Percentiles rank a stretch among this genome's conserved stretches.
Conservation (phyloP, 2,329 filamentous ascomycete species). For the Pochonia chlamydosporia region DNA sequence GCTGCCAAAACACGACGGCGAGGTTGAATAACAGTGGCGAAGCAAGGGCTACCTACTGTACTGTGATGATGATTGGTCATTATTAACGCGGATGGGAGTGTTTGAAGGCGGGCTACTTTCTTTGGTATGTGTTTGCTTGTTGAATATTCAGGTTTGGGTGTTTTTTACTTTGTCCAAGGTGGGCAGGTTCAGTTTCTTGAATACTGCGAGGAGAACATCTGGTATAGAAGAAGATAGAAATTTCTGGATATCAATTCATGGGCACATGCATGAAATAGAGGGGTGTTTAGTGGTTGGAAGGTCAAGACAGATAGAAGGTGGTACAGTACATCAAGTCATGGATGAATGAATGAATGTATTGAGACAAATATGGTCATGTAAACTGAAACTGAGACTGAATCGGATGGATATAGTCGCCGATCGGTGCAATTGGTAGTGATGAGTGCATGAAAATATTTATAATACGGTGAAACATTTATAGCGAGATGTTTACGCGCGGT, state of each 20-base stretch:
- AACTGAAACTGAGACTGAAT: background rate
- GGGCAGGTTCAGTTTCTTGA: too few relatives aligned
- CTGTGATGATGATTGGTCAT: background rate
- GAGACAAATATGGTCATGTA: background rate
- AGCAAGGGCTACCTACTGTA: background rate
- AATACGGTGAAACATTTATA: too few relatives aligned
- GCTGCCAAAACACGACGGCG: conserved; percentile 25
- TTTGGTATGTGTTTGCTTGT: background rate
- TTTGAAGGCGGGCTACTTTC: too few relatives aligned
- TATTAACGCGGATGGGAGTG: too few relatives aligned
- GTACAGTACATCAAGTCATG: background rate
- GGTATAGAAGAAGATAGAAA: background rate
- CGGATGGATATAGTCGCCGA: background rate
- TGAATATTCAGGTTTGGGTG: background rate
- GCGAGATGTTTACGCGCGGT: too few relatives aligned
- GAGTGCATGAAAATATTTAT: too few relatives aligned
- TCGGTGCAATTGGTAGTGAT: too few relatives aligned
- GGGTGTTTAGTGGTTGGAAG: background rate
- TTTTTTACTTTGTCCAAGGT: background rate
- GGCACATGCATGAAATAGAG: too few relatives aligned
- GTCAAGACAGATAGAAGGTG: background rate
- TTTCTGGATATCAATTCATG: background rate
- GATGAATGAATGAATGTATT: too few relatives aligned
- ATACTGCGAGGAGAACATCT: background rate
- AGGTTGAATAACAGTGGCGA: conserved; percentile 5